phyloP scores from a whole-genome alignment of 2,329 filamentous ascomycete species.

The Alternaria burnsii region DNA sequence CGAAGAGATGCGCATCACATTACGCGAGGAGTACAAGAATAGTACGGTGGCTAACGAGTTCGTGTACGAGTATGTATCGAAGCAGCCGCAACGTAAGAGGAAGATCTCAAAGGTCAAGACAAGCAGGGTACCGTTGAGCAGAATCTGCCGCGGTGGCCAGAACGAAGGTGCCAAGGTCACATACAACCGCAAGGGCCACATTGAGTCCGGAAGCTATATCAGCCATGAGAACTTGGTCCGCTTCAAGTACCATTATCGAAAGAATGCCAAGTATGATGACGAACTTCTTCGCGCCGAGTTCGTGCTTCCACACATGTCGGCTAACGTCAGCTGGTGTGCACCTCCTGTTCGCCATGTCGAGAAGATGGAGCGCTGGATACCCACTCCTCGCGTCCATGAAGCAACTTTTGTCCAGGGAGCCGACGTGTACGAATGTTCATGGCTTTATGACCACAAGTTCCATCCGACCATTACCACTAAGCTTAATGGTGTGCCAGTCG shows the following conservation, averaged over 20 bases:
- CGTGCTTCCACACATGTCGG: conserved; percentile 62
- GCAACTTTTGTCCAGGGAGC: conserved; percentile 63
- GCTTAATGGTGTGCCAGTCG: conserved; percentile 60
- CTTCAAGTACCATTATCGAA: conserved; percentile 65
- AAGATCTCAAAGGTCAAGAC: conserved; percentile 51
- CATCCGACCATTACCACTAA: conserved; percentile 51
- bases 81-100: conserved; percentile 39
- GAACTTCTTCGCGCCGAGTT: conserved; percentile 66
- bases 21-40: conserved; percentile 57
- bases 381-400: conserved; percentile 63
- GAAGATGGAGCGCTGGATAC: conserved; percentile 64
- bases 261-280: conserved; percentile 62
- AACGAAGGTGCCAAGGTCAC: conserved; percentile 58
- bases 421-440: conserved; percentile 61
- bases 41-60: conserved; percentile 58
- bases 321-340: conserved; percentile 64
- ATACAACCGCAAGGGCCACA: conserved; percentile 63
- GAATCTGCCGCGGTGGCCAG: conserved; percentile 58
- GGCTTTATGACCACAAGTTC: conserved; percentile 53
- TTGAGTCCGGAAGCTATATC: conserved; percentile 63
- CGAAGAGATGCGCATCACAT: conserved; percentile 55
- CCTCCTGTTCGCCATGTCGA: conserved; percentile 60
- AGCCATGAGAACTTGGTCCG: conserved; percentile 61
- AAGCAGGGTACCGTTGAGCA: conserved; percentile 50
- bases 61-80: conserved; percentile 57